Evolutionary conservation across 805 yeast species (phyloP).

Genomic region (Ogataea glucozyma): DNA sequence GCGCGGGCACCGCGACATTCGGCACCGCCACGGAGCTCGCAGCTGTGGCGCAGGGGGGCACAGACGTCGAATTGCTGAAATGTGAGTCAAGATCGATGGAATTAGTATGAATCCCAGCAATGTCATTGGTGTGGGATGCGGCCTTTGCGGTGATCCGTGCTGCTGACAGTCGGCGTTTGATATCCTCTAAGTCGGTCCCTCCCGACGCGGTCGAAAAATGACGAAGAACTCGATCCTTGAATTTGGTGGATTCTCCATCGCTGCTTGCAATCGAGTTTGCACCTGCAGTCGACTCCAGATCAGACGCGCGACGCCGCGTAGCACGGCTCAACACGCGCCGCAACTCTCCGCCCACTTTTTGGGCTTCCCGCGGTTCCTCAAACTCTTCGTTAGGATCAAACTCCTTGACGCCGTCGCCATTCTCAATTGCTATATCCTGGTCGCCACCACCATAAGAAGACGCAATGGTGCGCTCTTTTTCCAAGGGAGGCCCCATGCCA

Average conservation of each 20-base stretch:
- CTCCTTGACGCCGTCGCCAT: slow-evolving; percentile 1
- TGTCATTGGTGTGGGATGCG: slow-evolving; percentile 43
- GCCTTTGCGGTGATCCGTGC: slow-evolving; percentile 45
- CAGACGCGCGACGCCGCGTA: slow-evolving; percentile 18
- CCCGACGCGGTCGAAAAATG: slow-evolving; percentile 36
- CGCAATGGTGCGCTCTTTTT: slow-evolving; percentile 60
- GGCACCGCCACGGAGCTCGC: slow-evolving; percentile 3
- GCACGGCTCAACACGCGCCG: slow-evolving; percentile 22
- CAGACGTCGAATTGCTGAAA: not conserved
- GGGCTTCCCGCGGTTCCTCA: slow-evolving; percentile 25
- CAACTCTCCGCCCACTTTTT: slow-evolving; percentile 29
- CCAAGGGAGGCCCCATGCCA: slow-evolving; percentile 71
- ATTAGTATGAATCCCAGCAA: slow-evolving; percentile 43
- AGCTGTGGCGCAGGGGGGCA: slow-evolving; percentile 2
- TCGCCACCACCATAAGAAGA: slow-evolving; percentile 29
- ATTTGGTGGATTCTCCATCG: slow-evolving; percentile 1
- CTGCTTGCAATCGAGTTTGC: not conserved
- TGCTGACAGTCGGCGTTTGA: slow-evolving; percentile 34
- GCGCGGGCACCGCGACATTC: not conserved
- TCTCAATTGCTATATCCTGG: too few species aligned
- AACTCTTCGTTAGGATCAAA: slow-evolving; percentile 29
- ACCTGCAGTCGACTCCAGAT: slow-evolving; percentile 25
- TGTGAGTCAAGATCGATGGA: slow-evolving; percentile 20
- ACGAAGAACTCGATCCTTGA: slow-evolving; percentile 22
- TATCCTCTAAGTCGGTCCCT: slow-evolving; percentile 31